A percentile compares a stretch with the other conserved stretches of the same genome.
Evolutionary conservation across 192 early-diverging fungal species (phyloP).

Genomic region (Coemansia furcata): DNA sequence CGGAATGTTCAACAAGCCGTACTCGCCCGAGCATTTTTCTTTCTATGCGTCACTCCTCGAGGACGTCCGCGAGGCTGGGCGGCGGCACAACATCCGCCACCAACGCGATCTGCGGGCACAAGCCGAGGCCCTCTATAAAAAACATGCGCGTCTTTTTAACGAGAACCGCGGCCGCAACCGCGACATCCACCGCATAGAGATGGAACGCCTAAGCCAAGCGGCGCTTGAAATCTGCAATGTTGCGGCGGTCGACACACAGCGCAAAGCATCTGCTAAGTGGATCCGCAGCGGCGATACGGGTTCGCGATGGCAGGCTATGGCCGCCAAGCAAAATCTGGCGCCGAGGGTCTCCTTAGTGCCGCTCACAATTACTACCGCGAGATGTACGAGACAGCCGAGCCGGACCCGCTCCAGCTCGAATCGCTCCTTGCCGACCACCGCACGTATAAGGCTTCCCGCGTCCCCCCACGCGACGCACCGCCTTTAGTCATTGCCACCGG

Average conservation of each 20-base stretch:
- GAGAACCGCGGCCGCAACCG: background rate
- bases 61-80: background rate
- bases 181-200: background rate
- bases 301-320: background rate
- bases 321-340: background rate
- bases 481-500: background rate
- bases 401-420: background rate
- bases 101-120: background rate
- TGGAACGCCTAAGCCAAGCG: background rate
- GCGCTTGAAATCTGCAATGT: background rate
- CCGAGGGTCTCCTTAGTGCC: background rate
- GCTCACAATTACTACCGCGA: background rate
- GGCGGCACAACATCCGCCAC: background rate
- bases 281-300: background rate
- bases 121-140: background rate
- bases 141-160: background rate
- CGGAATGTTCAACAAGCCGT: background rate
- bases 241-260: background rate
- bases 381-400: background rate
- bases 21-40: background rate
- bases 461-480: background rate
- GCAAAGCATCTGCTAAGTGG: background rate
- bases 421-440: background rate
- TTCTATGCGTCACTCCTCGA: background rate
- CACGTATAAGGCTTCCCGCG: background rate